These are phyloP conservation scores for Plantago rigida DNA, from an alignment of 305 asterid species.

Conservation along the genomic window DNA sequence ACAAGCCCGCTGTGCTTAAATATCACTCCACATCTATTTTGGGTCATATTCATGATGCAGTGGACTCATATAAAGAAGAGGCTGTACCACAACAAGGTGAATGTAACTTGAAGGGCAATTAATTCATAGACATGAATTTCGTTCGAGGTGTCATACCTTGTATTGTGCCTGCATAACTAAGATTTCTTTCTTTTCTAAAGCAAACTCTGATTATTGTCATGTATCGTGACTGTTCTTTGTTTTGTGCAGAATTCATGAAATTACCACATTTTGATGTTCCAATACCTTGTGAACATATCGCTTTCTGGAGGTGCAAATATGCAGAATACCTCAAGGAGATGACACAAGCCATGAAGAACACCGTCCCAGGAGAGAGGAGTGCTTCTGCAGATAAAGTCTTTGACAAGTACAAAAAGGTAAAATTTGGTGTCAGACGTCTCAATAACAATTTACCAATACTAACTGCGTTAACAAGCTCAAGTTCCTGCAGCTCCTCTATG, in stretches of 20 bases:
- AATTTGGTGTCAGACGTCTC: background rate
- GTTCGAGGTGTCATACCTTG: no score
- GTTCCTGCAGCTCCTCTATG: slow-evolving; percentile 52
- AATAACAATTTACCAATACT: background rate
- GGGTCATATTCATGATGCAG: slow-evolving; percentile 53
- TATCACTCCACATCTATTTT: slow-evolving; percentile 52
- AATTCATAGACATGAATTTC: background rate
- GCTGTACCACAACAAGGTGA: slow-evolving; percentile 32
- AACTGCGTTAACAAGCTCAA: slow-evolving; percentile 1
- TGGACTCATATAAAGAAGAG: slow-evolving; percentile 29
- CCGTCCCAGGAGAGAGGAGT: slow-evolving; percentile 28
- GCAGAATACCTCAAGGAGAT: slow-evolving; percentile 41
- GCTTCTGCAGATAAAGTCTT: slow-evolving; percentile 48
- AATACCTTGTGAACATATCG: slow-evolving; percentile 23
- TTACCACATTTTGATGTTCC: slow-evolving; percentile 37
- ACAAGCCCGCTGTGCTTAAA: slow-evolving; percentile 22
- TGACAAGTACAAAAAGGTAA: slow-evolving; percentile 59
- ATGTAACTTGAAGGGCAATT: background rate
- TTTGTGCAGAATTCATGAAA: slow-evolving; percentile 45
- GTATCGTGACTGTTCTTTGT: background rate
- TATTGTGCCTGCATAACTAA: background rate
- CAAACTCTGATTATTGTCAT: no score
- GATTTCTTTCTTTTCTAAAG: no score
- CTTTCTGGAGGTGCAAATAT: slow-evolving; percentile 40
- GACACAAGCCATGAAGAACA: slow-evolving; percentile 30